Evolutionary conservation across 352 stramenopile genomes (phyloP), one percentile per base, ranked within the genome.

Genomic region (Phytopythium ostracodes): DNA sequence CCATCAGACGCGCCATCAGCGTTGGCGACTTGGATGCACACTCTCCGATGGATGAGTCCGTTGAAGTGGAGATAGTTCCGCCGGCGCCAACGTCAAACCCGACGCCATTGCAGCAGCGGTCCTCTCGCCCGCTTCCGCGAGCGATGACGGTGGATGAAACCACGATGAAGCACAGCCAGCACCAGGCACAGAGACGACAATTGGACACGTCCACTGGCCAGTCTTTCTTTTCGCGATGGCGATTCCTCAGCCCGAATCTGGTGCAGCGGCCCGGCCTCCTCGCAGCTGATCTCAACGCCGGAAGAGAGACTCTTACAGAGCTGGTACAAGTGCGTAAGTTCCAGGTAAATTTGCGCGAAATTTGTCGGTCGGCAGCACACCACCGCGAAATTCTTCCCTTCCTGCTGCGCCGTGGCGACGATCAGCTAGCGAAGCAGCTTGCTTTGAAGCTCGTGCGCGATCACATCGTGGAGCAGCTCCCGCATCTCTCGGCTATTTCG

Each of bases 341-440:
- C 31, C 75, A 89, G 56, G 57, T 91, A n/a, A 88, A 93, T 63
- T 59, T 91, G 6, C 57, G 63, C 0, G 75, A 84, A n/a, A 62
- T 93, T 24, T 75, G 55, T 50, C 83, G 75, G 12, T 88, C 81
- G 14, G 82, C 77, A 36, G 78, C 79, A 3, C 78, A 76, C 2
- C 76, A 91, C 59, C 64, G 57, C 18, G 80, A 88, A 42, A 81
- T 93, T n/a, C 25, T 93, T 5, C 67, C 79, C 14, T 93, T 93
- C 56, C 62, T 93, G 10, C 51, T 91, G 31, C 76, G 84, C 33
- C 67, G 84, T 64, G 73, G 73, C 0, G 76, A 89, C 43, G 49
- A 79, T 18, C 59, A 68, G 22, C 40, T 73, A 15, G 78, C 75
- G 2, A 93, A 86, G 59, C 25, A 59, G 14, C 68, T 91, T 33